Base-by-base conservation (phyloP, 495 filamentous ascomycete species). In the Xanthoparmelia taractica region DNA sequence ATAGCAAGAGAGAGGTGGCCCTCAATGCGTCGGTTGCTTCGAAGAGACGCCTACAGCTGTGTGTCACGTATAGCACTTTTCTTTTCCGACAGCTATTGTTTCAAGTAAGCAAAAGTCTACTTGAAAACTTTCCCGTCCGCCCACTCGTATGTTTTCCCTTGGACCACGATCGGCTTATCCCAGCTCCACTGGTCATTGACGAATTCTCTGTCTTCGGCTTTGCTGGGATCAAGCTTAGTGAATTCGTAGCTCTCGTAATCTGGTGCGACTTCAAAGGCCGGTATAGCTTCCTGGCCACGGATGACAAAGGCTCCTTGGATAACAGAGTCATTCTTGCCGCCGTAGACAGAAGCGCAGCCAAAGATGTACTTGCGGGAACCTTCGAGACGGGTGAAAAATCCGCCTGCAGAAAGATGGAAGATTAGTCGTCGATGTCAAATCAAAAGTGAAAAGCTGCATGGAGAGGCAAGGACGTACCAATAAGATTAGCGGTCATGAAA, bases 91-190 rank as follows among this genome's bases (percentile, higher is more conserved):
- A 47, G n/a, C n/a, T 20, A 29, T 23, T 17, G 50, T 20, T 8
- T 33, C 33, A 18, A 25, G 47, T n/a, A 56, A 61, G 17, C n/a
- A n/a, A 72, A 5, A 10, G 62, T 80, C 82, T 94, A 98, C 87
- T 97, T 98, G 87, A 97, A 97, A 74, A 96, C 91, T 84, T 99
- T 96, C 72, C 95, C 95, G 69, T 92, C 89, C 72, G 87, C 88
- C 80, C 76, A 84, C 65, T 79, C 73, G 70, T 84, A 92, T 74
- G 84, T 85, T 86, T 97, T 95, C 78, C 86, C 93, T 70, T 86
- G 76, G 70, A 90, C 81, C 67, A 77, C 76, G 68, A 90, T 75
- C 63, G 91, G 88, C 78, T 88, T 87, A 73, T 97, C 94, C 83
- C 86, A 90, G 65, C 86, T 80, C 94, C 94, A 99, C 77, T 88